phyloP scores from a whole-genome alignment of 2,329 filamentous ascomycete genomes.

The Phaeosphaeriaceae sp. region DNA sequence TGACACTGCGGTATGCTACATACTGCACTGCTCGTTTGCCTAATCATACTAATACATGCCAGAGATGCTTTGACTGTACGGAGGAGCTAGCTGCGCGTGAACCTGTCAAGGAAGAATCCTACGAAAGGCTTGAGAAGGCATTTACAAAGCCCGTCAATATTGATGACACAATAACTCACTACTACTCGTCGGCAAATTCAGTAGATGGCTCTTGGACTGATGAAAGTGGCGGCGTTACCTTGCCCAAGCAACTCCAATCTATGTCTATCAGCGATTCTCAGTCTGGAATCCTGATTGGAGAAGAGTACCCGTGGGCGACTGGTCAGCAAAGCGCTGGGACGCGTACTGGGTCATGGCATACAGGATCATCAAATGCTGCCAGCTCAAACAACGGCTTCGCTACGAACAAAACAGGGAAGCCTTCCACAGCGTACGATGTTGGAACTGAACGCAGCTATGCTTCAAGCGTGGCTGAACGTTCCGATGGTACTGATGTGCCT shows the following conservation, averaged over 20 bases:
- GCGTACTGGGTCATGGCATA: constrained; percentile 33
- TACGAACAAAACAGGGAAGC: constrained; percentile 26
- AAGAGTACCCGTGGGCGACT: constrained; percentile 16
- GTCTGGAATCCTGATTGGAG: constrained; percentile 25
- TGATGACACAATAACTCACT: constrained; percentile 23
- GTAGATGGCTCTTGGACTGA: constrained; percentile 20
- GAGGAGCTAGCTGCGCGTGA: constrained; percentile 29
- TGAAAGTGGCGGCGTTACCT: constrained; percentile 19
- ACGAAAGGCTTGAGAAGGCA: constrained; percentile 33
- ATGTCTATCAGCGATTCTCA: constrained; percentile 18
- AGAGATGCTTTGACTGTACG: constrained; percentile 43
- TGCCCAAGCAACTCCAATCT: constrained; percentile 21
- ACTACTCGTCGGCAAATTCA: constrained; percentile 21
- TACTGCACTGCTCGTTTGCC: not conserved
- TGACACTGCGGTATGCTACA: constrained; percentile 50
- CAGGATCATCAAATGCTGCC: constrained; percentile 12
- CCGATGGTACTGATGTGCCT: constrained; percentile 13
- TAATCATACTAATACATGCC: constrained; percentile 50
- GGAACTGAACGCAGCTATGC: constrained; percentile 25
- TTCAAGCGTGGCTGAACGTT: constrained; percentile 35
- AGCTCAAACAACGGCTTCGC: constrained; percentile 26
- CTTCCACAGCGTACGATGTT: constrained; percentile 14
- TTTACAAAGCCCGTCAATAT: constrained; percentile 27
- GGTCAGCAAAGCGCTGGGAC: not conserved
- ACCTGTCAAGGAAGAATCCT: constrained; percentile 36